phyloP scores from a whole-genome alignment of 2,329 filamentous ascomycete genomes.

The Blastomyces percursus region DNA sequence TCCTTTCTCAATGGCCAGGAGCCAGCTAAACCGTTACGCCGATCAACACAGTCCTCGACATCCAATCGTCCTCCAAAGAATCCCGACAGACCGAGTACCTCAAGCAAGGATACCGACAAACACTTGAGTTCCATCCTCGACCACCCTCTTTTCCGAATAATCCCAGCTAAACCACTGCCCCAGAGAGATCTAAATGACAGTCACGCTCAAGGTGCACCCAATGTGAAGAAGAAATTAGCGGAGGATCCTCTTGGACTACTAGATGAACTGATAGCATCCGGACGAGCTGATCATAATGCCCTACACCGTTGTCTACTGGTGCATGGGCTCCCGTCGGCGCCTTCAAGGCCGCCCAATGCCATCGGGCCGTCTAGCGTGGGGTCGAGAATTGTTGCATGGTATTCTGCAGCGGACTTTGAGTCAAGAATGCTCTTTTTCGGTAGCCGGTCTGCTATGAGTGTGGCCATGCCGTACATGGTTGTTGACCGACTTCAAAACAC shows the following conservation, averaged over 20 bases:
- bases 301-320: constrained; percentile 24
- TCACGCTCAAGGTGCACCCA: neutral
- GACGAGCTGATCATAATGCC: constrained; percentile 20
- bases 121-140: constrained; percentile 31
- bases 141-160: constrained; percentile 33
- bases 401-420: constrained; percentile 28
- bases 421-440: constrained; percentile 23
- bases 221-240: constrained; percentile 9
- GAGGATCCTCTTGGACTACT: constrained; percentile 28
- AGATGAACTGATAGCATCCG: constrained; percentile 31
- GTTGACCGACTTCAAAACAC: constrained; percentile 27
- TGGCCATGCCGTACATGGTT: constrained; percentile 31
- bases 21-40: neutral
- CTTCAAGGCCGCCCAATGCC: constrained; percentile 15
- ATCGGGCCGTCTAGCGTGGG: constrained; percentile 28
- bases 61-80: neutral
- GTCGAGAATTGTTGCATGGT: constrained; percentile 30
- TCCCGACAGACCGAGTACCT: neutral
- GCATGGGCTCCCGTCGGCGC: constrained; percentile 21
- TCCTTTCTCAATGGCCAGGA: neutral
- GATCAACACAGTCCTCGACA: neutral
- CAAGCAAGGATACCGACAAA: constrained; percentile 21
- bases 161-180: constrained; percentile 20
- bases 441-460: constrained; percentile 17
- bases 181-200: neutral